These are phyloP conservation scores for Pythium pectinolyticum DNA, from an alignment of 352 stramenopile genomes.

Conservation along the genomic window DNA sequence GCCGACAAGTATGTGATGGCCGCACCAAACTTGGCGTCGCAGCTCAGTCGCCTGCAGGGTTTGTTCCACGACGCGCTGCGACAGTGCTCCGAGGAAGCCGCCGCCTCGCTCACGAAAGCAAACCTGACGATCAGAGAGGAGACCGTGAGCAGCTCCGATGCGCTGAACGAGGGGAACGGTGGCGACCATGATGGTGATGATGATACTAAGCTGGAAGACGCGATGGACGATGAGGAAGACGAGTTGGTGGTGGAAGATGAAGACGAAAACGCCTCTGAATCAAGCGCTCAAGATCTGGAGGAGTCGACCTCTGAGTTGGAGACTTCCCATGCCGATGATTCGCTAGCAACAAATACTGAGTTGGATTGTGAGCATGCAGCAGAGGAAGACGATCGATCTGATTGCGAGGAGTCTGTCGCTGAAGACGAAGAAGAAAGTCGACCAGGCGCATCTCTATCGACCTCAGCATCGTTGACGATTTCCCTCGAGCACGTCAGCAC, in stretches of 20 bases:
- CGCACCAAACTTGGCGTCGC: slow-evolving; percentile 49
- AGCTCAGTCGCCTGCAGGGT: slow-evolving; percentile 44
- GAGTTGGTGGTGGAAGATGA: background rate
- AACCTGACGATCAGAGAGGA: background rate
- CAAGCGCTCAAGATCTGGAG: slow-evolving; percentile 16
- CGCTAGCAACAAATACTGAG: background rate
- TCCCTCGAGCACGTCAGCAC: background rate
- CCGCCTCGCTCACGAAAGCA: background rate
- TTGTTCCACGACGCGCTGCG: slow-evolving; percentile 37
- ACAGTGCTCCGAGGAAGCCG: background rate
- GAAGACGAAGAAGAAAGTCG: background rate
- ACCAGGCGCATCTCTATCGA: background rate
- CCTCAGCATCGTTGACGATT: background rate
- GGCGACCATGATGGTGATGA: background rate
- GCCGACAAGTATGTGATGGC: slow-evolving; percentile 46
- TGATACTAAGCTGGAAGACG: too few species aligned
- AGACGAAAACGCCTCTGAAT: slow-evolving; percentile 10
- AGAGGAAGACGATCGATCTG: too few species aligned
- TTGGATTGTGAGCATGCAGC: background rate
- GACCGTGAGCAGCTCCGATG: background rate
- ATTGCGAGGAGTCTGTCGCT: background rate
- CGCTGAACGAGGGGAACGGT: background rate
- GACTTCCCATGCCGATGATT: background rate
- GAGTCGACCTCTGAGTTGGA: slow-evolving; percentile 1
- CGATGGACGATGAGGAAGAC: background rate